Conservation (phyloP, 305 asterid species). For the Fraxinus velutina region DNA sequence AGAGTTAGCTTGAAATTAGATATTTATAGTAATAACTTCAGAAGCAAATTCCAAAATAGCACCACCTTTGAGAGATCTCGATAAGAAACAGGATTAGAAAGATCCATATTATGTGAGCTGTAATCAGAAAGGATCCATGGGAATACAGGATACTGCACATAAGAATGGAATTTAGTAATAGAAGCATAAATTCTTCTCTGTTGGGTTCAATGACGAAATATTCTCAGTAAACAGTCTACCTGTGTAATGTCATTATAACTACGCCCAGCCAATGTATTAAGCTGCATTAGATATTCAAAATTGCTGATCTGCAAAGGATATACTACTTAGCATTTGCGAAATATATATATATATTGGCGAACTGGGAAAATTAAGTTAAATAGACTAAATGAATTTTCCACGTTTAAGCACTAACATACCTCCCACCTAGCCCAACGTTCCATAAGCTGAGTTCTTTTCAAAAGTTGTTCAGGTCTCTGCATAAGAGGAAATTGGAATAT, state of each 20-base stretch:
- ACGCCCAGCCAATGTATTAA: constrained; percentile 95
- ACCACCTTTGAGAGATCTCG: constrained; percentile 96
- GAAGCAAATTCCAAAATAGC: constrained; percentile 18
- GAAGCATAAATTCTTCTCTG: constrained; percentile 16
- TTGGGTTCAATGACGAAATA: constrained; percentile 18
- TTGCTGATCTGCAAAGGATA: constrained; percentile 83
- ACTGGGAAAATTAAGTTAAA: constrained; percentile 9
- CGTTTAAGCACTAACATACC: constrained; percentile 54
- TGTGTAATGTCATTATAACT: constrained; percentile 97
- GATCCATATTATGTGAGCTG: constrained; percentile 70
- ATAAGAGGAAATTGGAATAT: constrained; percentile 31
- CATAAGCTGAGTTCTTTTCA: constrained; percentile 96
- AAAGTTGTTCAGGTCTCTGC: constrained; percentile 97
- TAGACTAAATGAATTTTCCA: constrained; percentile 8
- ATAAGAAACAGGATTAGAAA: constrained; percentile 76
- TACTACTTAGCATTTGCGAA: constrained; percentile 19
- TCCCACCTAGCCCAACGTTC: constrained; percentile 99
- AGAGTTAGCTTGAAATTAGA: constrained; percentile 27
- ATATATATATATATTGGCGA: not conserved
- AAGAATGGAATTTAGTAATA: constrained; percentile 24
- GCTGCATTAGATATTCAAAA: constrained; percentile 97
- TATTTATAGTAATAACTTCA: constrained; percentile 25
- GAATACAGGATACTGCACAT: constrained; percentile 92
- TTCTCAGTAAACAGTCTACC: constrained; percentile 40
- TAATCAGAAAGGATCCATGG: constrained; percentile 98